Evolutionary conservation across 2,329 filamentous ascomycete genomes (phyloP).

Genomic region (Zymoseptoria brevis): DNA sequence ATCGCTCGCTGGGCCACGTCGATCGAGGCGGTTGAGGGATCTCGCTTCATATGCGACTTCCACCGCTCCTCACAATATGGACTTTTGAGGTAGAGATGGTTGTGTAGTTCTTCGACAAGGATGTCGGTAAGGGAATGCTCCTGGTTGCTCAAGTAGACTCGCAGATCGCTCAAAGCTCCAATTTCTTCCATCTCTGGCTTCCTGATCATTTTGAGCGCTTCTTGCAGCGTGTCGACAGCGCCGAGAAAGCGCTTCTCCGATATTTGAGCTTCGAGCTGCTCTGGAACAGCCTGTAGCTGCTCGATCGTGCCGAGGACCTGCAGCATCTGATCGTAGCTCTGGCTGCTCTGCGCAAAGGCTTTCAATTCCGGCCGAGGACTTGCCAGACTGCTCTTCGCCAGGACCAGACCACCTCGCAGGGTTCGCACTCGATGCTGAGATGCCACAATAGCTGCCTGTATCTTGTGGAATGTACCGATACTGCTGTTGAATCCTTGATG

Average conservation of each 20-base stretch:
- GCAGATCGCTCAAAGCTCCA: constrained; percentile 75
- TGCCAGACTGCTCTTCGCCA: constrained; percentile 72
- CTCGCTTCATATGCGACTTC: constrained; percentile 67
- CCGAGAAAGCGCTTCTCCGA: constrained; percentile 92
- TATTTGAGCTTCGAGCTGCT: constrained; percentile 87
- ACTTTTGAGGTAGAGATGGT: constrained; percentile 94
- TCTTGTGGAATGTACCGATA: constrained; percentile 98
- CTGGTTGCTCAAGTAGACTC: constrained; percentile 84
- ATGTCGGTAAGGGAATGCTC: constrained; percentile 90
- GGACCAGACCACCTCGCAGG: constrained; percentile 73
- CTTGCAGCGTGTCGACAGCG: constrained; percentile 85
- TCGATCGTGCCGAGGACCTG: constrained; percentile 66
- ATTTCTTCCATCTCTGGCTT: constrained; percentile 88
- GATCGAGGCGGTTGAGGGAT: constrained; percentile 13
- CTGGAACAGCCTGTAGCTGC: constrained; percentile 78
- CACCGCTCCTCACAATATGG: constrained; percentile 95
- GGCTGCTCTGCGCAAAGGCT: constrained; percentile 77
- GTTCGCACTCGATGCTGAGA: constrained; percentile 79
- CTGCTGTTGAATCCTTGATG: constrained; percentile 99
- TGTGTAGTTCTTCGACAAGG: constrained; percentile 91
- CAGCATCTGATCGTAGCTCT: constrained; percentile 83
- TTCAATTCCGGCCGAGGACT: constrained; percentile 84
- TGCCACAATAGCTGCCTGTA: constrained; percentile 82
- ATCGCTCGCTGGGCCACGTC: constrained; percentile 47
- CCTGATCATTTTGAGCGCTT: constrained; percentile 72